Base-by-base conservation (phyloP, 2,329 filamentous ascomycete species). In the Cercospora sp. region DNA sequence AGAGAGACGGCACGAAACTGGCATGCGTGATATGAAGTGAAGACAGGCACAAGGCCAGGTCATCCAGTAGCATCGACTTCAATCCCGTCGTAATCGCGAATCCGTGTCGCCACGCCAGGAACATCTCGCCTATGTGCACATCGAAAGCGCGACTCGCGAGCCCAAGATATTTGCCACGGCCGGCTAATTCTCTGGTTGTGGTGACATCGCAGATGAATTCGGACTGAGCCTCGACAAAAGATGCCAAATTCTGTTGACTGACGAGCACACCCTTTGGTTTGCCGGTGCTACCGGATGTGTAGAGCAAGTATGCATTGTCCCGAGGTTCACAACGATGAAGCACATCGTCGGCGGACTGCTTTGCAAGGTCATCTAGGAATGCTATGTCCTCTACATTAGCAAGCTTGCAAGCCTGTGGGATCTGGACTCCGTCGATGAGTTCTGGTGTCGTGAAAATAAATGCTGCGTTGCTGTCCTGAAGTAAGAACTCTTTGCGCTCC, bases 201-300 rank as follows among this genome's bases (percentile, higher is more conserved):
- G 66, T 60, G 16, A 66, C 55, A 18, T 66, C 67, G 57, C 53
- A 65, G 10, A 71, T 71, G 58, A 63, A 67, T n/a, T 67, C 65
- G 2, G 55, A 64, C 61, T 65, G 65, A 8, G 69, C 64, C 34
- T 71, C 69, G 7, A 66, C 49, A 55, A 71, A 71, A 4, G 64
- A 67, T 9, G 57, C 58, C 55, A 96, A 85, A 73, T 92, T 94
- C 32, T 85, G 81, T 70, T 93, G 90, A 0, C 90, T 92, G 28
- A 96, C 85, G 3, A 91, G 84, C 3, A 65, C 63, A 2, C 67
- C 67, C 58, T 71, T 71, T 1, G 70, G 68, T 34, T 18, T 65
- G 4, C 70, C 70, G 6, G 70, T 71, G 37, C 90, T 94, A 2
- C 92, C 92, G 24, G 66, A 68, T 16, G 68, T 71, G 57, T 99